Base-by-base conservation (phyloP, 2,329 filamentous ascomycete species). In the Cryphonectria naterciae region DNA sequence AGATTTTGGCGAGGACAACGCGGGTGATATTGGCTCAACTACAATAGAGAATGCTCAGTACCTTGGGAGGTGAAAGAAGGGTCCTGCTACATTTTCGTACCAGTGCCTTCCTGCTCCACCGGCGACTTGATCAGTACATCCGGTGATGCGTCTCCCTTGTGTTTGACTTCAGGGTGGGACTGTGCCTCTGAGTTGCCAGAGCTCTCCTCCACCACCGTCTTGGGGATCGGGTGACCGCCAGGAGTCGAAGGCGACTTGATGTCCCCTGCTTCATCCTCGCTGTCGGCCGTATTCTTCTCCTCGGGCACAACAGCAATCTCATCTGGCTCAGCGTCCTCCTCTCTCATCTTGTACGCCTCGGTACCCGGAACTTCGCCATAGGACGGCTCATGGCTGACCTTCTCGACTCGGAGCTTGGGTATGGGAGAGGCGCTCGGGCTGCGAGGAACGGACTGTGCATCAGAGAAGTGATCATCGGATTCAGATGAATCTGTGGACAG, bases 401-500 rank as follows among this genome's bases (percentile, higher is more conserved):
- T 88, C 77, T 90, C 87, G 46, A 90, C 84, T 68, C 87, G 81
- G 35, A 87, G 89, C 73, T 82, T 85, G n/a, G 88, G 89, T 68
- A 89, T 85, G 28, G 88, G 86, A 19, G 86, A 87, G 73, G 77
- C 79, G 56, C 79, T 80, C 11, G 81, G 83, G 77, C 80, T 86
- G 74, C 76, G 80, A 70, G 77, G 83, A 69, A 80, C 85, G 46
- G 88, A 90, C 67, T 72, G 70, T 46, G 90, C 89, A 78, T 92
- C 90, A 66, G 88, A 91, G 79, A 91, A 92, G 80, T 92, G 90
- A 75, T 92, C 90, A 62, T 92, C 90, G 39, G 88, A 91, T 73
- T 91, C 90, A 65, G 89, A 90, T 41, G 83, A 83, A 72, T 87
- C 86, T 81, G 78, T 80, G 78, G 79, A 79, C 60, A 32, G n/a